Evolutionary conservation across 768 basidiomycete genomes (phyloP).

Genomic region (Vishniacozyma victoriae): DNA sequence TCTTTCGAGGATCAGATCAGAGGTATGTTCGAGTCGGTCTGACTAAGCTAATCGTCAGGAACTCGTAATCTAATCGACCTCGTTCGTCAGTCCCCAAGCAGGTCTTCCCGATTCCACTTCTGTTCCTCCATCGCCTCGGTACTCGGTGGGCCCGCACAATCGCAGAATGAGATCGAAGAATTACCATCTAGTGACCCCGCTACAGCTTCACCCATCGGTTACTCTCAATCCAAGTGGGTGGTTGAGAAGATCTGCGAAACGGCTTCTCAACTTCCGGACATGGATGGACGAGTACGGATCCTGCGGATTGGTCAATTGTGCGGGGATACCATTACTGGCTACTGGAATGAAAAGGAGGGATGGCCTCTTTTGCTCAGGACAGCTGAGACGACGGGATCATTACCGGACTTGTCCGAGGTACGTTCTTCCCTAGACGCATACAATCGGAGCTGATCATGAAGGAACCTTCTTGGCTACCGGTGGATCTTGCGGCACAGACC

Average conservation of each 20-base stretch:
- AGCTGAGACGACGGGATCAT: conserved; percentile 26
- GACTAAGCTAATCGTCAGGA: conserved; percentile 10
- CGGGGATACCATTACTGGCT: conserved; percentile 29
- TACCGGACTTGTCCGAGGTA: conserved; percentile 39
- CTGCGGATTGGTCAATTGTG: conserved; percentile 44
- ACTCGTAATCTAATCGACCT: conserved; percentile 26
- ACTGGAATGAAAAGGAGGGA: conserved; percentile 46
- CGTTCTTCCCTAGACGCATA: background rate
- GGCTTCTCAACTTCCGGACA: conserved; percentile 10
- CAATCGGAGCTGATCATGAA: conserved; percentile 10
- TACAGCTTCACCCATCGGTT: conserved; percentile 41
- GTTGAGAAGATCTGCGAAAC: conserved; percentile 36
- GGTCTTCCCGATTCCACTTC: conserved; percentile 25
- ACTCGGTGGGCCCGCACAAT: conserved; percentile 14
- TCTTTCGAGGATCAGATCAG: conserved; percentile 40
- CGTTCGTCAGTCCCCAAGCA: conserved; percentile 1
- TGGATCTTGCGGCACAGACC: conserved; percentile 53
- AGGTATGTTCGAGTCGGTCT: conserved; percentile 19
- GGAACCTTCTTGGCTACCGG: conserved; percentile 55
- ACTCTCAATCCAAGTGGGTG: conserved; percentile 46
- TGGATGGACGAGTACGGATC: conserved; percentile 19
- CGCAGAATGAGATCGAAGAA: conserved; percentile 15
- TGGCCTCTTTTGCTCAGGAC: conserved; percentile 45
- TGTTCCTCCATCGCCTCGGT: conserved; percentile 46
- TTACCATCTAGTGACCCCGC: conserved; percentile 24